Base-by-base conservation (phyloP, 306 rosid species). In the Fagus sylvatica region DNA sequence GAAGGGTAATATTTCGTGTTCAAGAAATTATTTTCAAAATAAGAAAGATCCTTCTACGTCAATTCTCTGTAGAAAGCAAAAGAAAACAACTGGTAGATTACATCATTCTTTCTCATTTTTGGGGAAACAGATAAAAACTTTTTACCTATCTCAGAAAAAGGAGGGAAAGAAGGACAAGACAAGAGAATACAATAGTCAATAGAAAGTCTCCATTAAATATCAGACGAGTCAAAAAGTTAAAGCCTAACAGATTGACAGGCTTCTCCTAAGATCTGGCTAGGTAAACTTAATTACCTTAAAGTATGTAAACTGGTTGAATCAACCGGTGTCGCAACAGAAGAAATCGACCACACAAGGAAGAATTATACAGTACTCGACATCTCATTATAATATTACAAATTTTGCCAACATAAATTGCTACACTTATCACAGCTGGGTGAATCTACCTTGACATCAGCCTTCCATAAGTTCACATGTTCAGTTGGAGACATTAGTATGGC, bases 401-500 rank as follows among this genome's bases (percentile, higher is more conserved):
- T 19, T 46, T 33, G 10, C 15, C 60, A 68, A 60, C 70, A 49
- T 19, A 68, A 83, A 76, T 37, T 69, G 4, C 41, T 37, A 43
- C 75, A 51, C 16, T 28, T 16, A 71, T 55, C 7, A 66, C 53
- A 74, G 75, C 55, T 37, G 28, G 10, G 48, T 32, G 53, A 54
- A 77, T 69, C 64, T 85, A 95, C 99, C 99, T 86, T 74, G 78
- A 87, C 78, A 76, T 93, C 93, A 81, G 93, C 96, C 82, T 86
- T 91, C 99, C 99, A 96, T 85, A 87, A 71, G 85, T 93, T 88
- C 22, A 76, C 76, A 69, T 91, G 89, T 74, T 89, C 91, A 1
- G 85, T 81, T 64, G 91, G 94, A 76, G 91, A 93, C 98, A 96
- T 82, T 69, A 81, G 86, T 32, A 87, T 43, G 71, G 99, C 97